These are phyloP conservation scores for Sesbania bispinosa DNA, from an alignment of 306 rosid species.

Conservation along the genomic window DNA sequence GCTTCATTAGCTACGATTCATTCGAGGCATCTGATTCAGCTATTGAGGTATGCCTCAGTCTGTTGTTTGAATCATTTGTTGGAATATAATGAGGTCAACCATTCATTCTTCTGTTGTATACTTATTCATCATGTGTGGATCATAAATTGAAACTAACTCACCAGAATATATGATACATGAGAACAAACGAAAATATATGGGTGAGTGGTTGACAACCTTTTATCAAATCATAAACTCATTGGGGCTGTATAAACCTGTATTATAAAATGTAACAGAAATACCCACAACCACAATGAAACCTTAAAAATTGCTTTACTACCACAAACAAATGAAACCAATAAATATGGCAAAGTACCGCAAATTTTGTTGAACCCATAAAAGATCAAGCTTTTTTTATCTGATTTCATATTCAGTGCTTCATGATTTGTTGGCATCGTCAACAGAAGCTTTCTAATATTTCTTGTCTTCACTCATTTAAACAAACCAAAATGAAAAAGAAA, in stretches of 20 bases:
- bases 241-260: not conserved
- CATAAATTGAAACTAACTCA: not conserved
- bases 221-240: not conserved
- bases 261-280: not conserved
- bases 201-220: not conserved
- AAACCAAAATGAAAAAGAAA: too few species aligned
- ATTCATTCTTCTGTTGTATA: conserved; percentile 12
- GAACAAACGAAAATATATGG: not conserved
- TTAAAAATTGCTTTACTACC: not conserved
- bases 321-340: not conserved
- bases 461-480: not conserved
- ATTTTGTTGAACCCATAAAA: too few species aligned
- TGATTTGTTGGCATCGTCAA: not conserved
- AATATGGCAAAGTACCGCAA: not conserved
- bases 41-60: conserved; percentile 63
- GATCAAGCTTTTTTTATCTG: not conserved
- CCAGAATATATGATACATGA: not conserved
- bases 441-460: not conserved
- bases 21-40: conserved; percentile 99
- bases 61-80: conserved; percentile 7
- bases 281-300: not conserved
- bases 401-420: not conserved
- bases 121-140: not conserved
- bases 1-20: conserved; percentile 95
- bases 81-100: not conserved